phyloP scores from a whole-genome alignment of 2,329 filamentous ascomycete genomes.

The Penicillium sp. region DNA sequence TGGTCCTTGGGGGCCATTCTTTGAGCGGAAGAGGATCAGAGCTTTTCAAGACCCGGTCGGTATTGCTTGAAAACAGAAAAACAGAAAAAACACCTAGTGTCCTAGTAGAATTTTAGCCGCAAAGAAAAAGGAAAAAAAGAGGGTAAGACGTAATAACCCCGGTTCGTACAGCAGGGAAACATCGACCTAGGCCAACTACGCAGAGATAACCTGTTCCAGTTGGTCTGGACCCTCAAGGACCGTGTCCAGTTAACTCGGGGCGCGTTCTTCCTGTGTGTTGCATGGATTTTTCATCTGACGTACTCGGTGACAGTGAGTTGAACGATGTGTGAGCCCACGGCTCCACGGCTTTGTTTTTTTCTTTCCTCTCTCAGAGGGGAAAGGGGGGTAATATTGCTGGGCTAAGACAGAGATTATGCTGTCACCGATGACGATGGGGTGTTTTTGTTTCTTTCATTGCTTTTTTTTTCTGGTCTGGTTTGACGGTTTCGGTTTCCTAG shows the following conservation, averaged over 20 bases:
- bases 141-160: slow-evolving; percentile 1
- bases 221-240: slow-evolving; percentile 24
- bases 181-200: slow-evolving; percentile 7
- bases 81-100: background rate
- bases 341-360: background rate
- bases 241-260: slow-evolving; percentile 3
- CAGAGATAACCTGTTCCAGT: slow-evolving; percentile 1
- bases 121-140: background rate
- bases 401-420: slow-evolving; percentile 18
- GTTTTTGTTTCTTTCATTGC: background rate
- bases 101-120: background rate
- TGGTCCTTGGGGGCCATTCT: background rate
- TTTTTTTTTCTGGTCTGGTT: background rate
- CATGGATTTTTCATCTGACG: slow-evolving; percentile 7
- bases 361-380: background rate
- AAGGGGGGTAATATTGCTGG: background rate
- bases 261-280: slow-evolving; percentile 6
- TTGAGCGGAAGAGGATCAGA: background rate
- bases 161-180: slow-evolving; percentile 5
- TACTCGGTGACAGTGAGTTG: background rate
- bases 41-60: background rate
- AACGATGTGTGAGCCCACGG: background rate
- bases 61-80: background rate
- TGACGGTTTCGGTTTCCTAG: background rate
- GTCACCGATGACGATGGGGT: slow-evolving; percentile 26